Conservation (phyloP, 1,284 basidiomycete genomes). For the Austroboletus novae-zelandiae region DNA sequence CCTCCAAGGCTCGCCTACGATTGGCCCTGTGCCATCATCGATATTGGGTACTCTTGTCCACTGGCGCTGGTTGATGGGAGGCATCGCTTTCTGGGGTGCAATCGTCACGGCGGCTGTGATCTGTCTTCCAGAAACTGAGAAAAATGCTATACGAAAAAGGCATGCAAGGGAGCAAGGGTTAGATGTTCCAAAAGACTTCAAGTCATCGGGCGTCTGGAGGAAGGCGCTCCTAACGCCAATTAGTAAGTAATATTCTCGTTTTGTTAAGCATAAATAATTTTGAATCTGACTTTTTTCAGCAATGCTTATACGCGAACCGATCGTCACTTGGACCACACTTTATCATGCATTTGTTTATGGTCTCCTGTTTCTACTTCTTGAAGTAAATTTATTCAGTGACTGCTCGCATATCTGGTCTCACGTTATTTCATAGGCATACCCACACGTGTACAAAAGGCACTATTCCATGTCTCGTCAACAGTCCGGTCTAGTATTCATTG, state of each 20-base stretch:
- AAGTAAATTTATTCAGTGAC: slow-evolving; percentile 11
- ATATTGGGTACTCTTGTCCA: slow-evolving; percentile 20
- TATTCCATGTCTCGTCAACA: slow-evolving; percentile 27
- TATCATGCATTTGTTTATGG: slow-evolving; percentile 30
- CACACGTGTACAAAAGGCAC: slow-evolving; percentile 19
- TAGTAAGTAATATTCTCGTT: slow-evolving; percentile 8
- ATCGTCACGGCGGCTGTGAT: slow-evolving; percentile 15
- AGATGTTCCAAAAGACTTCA: not conserved
- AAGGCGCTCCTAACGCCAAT: slow-evolving; percentile 20
- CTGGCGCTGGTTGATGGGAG: slow-evolving; percentile 28
- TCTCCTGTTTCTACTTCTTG: slow-evolving; percentile 28
- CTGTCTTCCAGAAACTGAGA: slow-evolving; percentile 25
- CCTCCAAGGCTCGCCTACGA: slow-evolving; percentile 26
- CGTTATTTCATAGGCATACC: slow-evolving; percentile 21
- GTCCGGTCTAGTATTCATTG: slow-evolving; percentile 21
- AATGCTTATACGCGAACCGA: slow-evolving; percentile 27
- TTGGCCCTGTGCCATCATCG: slow-evolving; percentile 27
- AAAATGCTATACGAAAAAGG: slow-evolving; percentile 18
- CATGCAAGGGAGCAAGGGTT: slow-evolving; percentile 5
- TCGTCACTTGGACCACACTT: slow-evolving; percentile 28
- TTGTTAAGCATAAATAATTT: not conserved
- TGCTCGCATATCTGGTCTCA: not conserved
- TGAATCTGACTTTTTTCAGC: slow-evolving; percentile 4
- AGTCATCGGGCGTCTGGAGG: slow-evolving; percentile 12
- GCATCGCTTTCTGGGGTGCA: slow-evolving; percentile 19